A percentile compares a stretch with the other conserved stretches of the same genome.
phyloP scores from a whole-genome alignment of 495 filamentous ascomycete genomes.

The Cenococcum geophilum region DNA sequence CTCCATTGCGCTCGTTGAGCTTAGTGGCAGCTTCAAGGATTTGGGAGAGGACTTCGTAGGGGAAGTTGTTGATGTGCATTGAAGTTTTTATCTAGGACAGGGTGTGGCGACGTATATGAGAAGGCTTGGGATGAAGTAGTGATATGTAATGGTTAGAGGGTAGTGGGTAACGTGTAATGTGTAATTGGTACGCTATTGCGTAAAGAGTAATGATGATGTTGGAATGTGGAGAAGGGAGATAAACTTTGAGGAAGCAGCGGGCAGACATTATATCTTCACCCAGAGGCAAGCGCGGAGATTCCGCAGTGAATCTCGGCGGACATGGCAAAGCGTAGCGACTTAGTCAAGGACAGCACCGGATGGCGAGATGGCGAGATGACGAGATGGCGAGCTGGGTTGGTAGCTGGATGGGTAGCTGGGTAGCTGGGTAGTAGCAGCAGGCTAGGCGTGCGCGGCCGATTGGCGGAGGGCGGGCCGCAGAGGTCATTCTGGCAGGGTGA shows the following conservation, averaged over 20 bases:
- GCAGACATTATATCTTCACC: neutral
- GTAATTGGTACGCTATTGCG: neutral
- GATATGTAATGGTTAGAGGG: neutral
- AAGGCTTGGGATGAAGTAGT: neutral
- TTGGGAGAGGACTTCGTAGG: slow-evolving; percentile 46
- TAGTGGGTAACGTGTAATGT: neutral
- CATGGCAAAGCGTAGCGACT: neutral
- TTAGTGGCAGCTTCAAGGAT: slow-evolving; percentile 47
- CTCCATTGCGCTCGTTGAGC: slow-evolving; percentile 40
- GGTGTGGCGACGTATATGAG: neutral
- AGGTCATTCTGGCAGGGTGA: slow-evolving; percentile 16
- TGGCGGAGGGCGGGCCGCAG: slow-evolving; percentile 11
- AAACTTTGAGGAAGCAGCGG: too few relatives aligned
- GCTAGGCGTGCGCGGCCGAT: slow-evolving; percentile 4
- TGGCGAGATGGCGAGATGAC: too few relatives aligned
- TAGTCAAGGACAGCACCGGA: slow-evolving; percentile 8
- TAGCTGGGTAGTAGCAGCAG: too few relatives aligned
- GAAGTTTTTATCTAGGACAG: slow-evolving; percentile 16
- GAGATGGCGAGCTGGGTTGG: neutral
- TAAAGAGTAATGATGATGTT: neutral
- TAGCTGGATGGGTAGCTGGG: too few relatives aligned
- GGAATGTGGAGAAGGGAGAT: too few relatives aligned
- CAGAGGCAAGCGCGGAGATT: neutral
- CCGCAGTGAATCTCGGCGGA: neutral
- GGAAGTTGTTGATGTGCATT: slow-evolving; percentile 45